Evolutionary conservation across 148 eudicot species (phyloP).

Genomic region (Polygonum maritimum): DNA sequence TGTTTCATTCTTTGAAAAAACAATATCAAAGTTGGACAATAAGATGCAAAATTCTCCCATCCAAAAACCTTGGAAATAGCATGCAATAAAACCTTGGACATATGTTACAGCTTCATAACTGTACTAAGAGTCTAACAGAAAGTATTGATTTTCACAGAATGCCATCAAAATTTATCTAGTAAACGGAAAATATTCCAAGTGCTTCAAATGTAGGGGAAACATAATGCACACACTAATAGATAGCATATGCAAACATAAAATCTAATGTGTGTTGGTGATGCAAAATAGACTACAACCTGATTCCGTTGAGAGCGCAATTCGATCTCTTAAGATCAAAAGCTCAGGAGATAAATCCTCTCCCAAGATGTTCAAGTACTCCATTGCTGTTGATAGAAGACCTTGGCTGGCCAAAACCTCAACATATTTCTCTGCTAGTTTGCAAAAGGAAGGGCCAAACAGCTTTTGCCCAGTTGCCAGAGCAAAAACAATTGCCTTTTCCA

Average conservation of each 20-base stretch:
- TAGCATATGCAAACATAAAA: background rate
- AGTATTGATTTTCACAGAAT: background rate
- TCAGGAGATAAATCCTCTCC: conserved; percentile 87
- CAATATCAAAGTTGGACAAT: too few species aligned
- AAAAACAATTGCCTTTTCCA: conserved; percentile 89
- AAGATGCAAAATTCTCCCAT: too few species aligned
- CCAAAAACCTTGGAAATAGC: too few species aligned
- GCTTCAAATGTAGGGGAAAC: background rate
- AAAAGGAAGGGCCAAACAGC: conserved; percentile 68
- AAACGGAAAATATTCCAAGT: background rate
- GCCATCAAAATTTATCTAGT: background rate
- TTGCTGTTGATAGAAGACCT: conserved; percentile 78
- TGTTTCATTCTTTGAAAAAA: too few species aligned
- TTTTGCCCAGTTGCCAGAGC: conserved; percentile 94
- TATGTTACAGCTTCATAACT: too few species aligned
- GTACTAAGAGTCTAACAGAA: conserved; percentile 10
- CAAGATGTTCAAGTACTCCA: conserved; percentile 73
- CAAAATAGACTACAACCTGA: conserved; percentile 32
- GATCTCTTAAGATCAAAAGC: conserved; percentile 67
- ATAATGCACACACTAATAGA: too few species aligned
- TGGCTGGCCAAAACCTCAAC: conserved; percentile 96
- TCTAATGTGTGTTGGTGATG: background rate
- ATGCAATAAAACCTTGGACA: too few species aligned
- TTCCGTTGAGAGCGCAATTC: conserved; percentile 59
- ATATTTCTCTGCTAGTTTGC: conserved; percentile 87